phyloP scores from a whole-genome alignment of 1,284 basidiomycete genomes.

The Porogramme epimiltina region DNA sequence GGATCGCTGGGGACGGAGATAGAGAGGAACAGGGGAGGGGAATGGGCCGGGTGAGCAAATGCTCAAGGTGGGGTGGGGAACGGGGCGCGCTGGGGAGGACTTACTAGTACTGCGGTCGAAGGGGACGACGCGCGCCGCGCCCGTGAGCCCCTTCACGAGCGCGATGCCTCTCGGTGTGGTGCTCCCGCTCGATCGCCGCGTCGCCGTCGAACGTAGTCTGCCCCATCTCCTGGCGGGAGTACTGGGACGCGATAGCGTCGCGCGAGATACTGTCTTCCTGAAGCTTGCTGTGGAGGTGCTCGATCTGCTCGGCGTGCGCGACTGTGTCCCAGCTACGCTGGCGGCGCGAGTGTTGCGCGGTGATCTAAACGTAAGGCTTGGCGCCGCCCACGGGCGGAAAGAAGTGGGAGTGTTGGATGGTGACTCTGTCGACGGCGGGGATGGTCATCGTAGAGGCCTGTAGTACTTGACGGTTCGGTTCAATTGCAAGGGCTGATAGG shows the following conservation, averaged over 20 bases:
- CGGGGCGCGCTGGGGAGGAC: too few relatives aligned
- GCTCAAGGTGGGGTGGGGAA: too few relatives aligned
- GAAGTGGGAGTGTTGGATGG: conserved; percentile 34
- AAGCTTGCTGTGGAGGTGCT: too few relatives aligned
- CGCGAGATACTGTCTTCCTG: conserved; percentile 48
- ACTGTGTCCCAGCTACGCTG: conserved; percentile 26
- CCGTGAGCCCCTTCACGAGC: conserved; percentile 61
- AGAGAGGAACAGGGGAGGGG: too few relatives aligned
- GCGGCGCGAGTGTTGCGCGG: conserved; percentile 25
- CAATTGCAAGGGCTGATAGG: too few relatives aligned
- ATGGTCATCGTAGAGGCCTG: conserved; percentile 25
- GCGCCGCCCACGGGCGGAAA: conserved; percentile 34
- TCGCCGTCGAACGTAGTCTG: conserved; percentile 50
- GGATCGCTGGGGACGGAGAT: too few relatives aligned
- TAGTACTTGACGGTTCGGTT: too few relatives aligned
- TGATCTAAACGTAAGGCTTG: conserved; percentile 31
- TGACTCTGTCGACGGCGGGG: conserved; percentile 20
- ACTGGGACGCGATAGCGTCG: conserved; percentile 61
- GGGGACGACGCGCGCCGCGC: conserved; percentile 56
- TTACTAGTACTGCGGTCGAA: conserved; percentile 77
- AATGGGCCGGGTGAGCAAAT: too few relatives aligned
- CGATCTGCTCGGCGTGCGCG: conserved; percentile 42
- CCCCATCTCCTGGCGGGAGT: conserved; percentile 39
- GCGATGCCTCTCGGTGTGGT: conserved; percentile 63
- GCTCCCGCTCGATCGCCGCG: conserved; percentile 49